These are phyloP conservation scores for Penicillium freii DNA, from an alignment of 2,329 filamentous ascomycete genomes.

Conservation along the genomic window DNA sequence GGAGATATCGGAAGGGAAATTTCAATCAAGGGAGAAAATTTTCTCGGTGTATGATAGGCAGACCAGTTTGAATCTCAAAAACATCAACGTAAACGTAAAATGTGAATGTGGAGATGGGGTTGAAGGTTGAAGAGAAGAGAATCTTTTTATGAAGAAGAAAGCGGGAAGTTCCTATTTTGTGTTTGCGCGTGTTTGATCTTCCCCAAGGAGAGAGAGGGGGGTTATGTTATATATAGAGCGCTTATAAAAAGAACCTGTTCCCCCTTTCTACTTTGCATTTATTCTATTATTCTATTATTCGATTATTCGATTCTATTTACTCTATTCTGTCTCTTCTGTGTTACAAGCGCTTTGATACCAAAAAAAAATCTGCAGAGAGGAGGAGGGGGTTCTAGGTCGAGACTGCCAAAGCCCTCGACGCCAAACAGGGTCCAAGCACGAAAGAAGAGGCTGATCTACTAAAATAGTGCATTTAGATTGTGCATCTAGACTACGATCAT, in stretches of 20 bases:
- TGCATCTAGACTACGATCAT: neutral
- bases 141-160: slow-evolving; percentile 25
- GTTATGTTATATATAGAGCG: slow-evolving; percentile 19
- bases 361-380: slow-evolving; percentile 5
- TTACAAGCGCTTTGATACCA: slow-evolving; percentile 3
- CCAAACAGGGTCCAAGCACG: slow-evolving; percentile 12
- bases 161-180: slow-evolving; percentile 25
- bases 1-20: slow-evolving; percentile 9
- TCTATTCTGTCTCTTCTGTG: neutral
- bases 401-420: slow-evolving; percentile 7
- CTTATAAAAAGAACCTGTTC: neutral
- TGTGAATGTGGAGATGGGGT: slow-evolving; percentile 5
- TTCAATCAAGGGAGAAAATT: slow-evolving; percentile 25
- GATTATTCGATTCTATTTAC: no score
- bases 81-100: neutral
- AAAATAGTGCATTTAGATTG: neutral
- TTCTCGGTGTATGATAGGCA: slow-evolving; percentile 7
- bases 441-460: slow-evolving; percentile 3
- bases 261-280: neutral
- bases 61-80: slow-evolving; percentile 7
- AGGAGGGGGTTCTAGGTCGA: slow-evolving; percentile 10
- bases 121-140: slow-evolving; percentile 21
- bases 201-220: slow-evolving; percentile 1
- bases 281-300: neutral
- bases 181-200: slow-evolving; percentile 28